Conservation (phyloP, 371 early-diverging fungal genomes). For the Dichotomocladium elegans region DNA sequence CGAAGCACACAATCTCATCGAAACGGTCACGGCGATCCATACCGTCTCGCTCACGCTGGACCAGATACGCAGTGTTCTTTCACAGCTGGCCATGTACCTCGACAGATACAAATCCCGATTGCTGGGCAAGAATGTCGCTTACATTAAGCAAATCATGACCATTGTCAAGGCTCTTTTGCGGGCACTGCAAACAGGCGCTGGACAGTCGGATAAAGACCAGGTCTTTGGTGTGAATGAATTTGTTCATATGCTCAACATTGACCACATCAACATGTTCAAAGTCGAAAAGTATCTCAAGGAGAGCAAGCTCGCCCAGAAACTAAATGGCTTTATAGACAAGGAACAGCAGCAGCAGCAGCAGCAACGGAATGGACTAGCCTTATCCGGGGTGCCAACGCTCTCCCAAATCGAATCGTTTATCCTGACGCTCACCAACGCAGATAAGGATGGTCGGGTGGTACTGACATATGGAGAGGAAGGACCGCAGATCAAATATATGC, state of each 20-base stretch:
- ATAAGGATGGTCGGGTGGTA: constrained; percentile 70
- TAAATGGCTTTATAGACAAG: constrained; percentile 54
- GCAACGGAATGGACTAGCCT: not conserved
- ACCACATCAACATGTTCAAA: constrained; percentile 86
- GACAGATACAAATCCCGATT: constrained; percentile 66
- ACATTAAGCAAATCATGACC: constrained; percentile 67
- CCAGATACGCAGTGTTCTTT: constrained; percentile 48
- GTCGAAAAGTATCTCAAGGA: constrained; percentile 66
- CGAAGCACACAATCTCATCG: constrained; percentile 88
- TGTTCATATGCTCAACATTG: constrained; percentile 62
- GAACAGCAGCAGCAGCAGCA: constrained; percentile 24
- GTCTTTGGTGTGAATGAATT: constrained; percentile 70
- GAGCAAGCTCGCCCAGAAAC: constrained; percentile 74
- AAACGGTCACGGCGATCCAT: constrained; percentile 64
- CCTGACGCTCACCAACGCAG: constrained; percentile 57
- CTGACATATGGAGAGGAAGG: constrained; percentile 20
- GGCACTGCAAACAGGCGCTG: constrained; percentile 22
- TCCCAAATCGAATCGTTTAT: constrained; percentile 55
- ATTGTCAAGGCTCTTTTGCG: constrained; percentile 38
- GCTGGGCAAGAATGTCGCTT: constrained; percentile 68
- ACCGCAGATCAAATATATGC: constrained; percentile 62
- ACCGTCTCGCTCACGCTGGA: constrained; percentile 43
- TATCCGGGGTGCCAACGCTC: constrained; percentile 41
- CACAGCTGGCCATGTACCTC: constrained; percentile 67
- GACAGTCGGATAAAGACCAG: constrained; percentile 17